Conservation (phyloP, 176 grass and related monocot genomes). For the Pharus latifolius region DNA sequence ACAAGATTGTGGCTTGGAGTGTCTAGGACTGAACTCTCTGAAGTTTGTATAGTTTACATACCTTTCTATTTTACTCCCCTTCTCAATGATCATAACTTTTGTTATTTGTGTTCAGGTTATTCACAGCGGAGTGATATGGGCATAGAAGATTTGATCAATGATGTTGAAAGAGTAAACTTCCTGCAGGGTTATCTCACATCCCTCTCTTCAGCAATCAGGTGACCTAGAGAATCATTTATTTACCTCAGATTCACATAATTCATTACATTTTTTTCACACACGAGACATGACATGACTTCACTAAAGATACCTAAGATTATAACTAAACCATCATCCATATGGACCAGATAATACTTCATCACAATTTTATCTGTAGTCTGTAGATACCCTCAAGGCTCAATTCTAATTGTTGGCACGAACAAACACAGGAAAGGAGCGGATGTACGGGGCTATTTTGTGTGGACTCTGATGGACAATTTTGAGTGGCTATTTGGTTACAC, state of each 20-base stretch:
- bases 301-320: neutral
- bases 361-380: too few species aligned
- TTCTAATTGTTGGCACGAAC: neutral
- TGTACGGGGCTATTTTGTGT: slow-evolving; percentile 50
- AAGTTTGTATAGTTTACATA: neutral
- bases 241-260: neutral
- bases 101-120: slow-evolving; percentile 23
- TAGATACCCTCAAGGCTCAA: too few species aligned
- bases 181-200: slow-evolving; percentile 26
- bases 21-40: neutral
- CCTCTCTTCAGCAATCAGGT: slow-evolving; percentile 42
- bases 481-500: slow-evolving; percentile 41
- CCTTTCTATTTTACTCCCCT: neutral
- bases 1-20: too few species aligned
- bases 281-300: neutral
- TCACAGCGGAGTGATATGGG: neutral
- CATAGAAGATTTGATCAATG: slow-evolving; percentile 18
- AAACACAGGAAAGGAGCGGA: slow-evolving; percentile 38
- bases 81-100: neutral
- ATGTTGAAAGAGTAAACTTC: slow-evolving; percentile 28
- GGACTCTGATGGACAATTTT: slow-evolving; percentile 54
- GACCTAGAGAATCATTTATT: neutral
- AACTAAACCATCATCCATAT: neutral
- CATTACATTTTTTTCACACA: neutral
- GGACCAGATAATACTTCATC: too few species aligned